Percentiles rank a stretch among this genome's conserved stretches.
Evolutionary conservation across 2,329 filamentous ascomycete genomes (phyloP).

Genomic region (Penicillium sp.): DNA sequence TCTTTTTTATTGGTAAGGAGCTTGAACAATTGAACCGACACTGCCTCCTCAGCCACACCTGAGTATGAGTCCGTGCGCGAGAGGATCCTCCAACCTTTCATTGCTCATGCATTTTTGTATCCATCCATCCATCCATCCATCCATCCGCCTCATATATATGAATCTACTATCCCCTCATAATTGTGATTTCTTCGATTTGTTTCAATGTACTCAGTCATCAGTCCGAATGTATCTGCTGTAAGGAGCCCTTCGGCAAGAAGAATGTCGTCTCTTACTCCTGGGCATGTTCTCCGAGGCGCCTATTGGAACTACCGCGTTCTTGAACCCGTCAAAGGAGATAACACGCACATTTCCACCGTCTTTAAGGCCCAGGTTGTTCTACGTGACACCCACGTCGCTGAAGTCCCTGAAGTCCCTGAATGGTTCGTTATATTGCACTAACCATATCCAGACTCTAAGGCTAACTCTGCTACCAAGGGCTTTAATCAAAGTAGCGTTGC

Average conservation of each 20-base stretch:
- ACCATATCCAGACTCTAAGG: not conserved
- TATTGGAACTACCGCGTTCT: not conserved
- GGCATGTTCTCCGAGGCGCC: not conserved
- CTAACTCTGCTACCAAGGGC: not conserved
- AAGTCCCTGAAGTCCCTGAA: not conserved
- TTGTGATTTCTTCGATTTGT: not conserved
- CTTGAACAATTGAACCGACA: too few species aligned
- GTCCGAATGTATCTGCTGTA: too few species aligned
- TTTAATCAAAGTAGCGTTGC: not conserved
- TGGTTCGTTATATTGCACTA: not conserved
- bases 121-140: too few species aligned
- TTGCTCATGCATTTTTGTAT: not conserved
- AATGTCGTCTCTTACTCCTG: slow-evolving; percentile 1
- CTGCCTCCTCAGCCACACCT: not conserved
- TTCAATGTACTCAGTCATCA: not conserved
- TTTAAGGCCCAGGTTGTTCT: not conserved
- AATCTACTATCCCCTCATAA: not conserved
- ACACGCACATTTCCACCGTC: not conserved
- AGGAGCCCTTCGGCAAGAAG: not conserved
- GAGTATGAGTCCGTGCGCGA: not conserved
- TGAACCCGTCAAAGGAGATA: not conserved
- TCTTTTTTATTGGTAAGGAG: too few species aligned
- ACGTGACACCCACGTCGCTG: not conserved
- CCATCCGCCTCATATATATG: not conserved
- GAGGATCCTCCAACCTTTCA: not conserved